Conservation (phyloP, 129 eudicot genomes). For the Scalesia atractyloides region DNA sequence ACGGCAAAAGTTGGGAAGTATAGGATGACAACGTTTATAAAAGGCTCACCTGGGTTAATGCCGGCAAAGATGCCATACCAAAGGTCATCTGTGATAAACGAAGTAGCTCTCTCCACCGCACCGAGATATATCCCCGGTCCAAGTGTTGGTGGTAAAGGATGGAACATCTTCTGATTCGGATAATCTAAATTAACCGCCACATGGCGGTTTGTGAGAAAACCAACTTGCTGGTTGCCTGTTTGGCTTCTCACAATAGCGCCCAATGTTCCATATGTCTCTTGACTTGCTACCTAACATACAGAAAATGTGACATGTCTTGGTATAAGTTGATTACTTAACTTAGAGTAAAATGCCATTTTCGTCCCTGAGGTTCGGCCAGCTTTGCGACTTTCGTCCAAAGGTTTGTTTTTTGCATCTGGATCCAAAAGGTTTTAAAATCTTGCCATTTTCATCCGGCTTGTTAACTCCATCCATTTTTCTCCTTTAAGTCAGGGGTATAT, state of each 20-base stretch:
- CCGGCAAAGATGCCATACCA: slow-evolving; percentile 99
- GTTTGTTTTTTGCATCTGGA: too few species aligned
- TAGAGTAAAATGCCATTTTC: too few species aligned
- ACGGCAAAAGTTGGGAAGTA: slow-evolving; percentile 21
- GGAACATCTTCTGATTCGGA: slow-evolving; percentile 98
- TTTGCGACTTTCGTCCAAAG: too few species aligned
- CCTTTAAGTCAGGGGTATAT: too few species aligned
- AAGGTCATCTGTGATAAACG: slow-evolving; percentile 90
- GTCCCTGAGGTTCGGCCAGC: too few species aligned
- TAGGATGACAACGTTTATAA: background rate
- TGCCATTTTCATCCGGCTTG: too few species aligned
- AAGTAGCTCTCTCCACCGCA: slow-evolving; percentile 97
- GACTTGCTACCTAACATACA: slow-evolving; percentile 82
- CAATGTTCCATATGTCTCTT: slow-evolving; percentile 94
- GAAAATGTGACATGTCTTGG: background rate
- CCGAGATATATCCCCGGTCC: slow-evolving; percentile 99
- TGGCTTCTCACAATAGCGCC: slow-evolving; percentile 99
- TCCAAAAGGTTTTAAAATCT: too few species aligned
- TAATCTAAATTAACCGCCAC: slow-evolving; percentile 93
- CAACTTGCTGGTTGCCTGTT: slow-evolving; percentile 91
- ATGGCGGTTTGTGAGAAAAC: slow-evolving; percentile 96
- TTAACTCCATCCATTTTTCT: too few species aligned
- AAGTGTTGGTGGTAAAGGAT: slow-evolving; percentile 95
- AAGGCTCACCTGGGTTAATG: slow-evolving; percentile 78
- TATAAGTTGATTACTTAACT: background rate